Evolutionary conservation across 2,329 filamentous ascomycete species (phyloP).

Genomic region (Scleromitrula shiraiana): DNA sequence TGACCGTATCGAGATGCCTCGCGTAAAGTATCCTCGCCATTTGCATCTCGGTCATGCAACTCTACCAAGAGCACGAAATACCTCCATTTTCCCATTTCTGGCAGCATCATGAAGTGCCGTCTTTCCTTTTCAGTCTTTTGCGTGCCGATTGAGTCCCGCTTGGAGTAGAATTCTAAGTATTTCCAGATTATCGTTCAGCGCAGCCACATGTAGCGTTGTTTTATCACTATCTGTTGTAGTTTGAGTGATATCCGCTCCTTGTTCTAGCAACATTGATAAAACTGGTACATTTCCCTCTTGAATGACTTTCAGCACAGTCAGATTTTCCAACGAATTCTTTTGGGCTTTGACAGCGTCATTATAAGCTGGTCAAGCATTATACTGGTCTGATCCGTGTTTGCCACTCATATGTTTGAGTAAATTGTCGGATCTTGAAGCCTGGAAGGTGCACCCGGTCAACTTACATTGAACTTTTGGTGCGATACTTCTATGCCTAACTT

Average conservation of each 20-base stretch:
- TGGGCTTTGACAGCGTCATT: constrained; percentile 10
- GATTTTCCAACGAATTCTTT: constrained; percentile 10
- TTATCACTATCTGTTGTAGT: constrained; percentile 11
- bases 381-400: too few species aligned
- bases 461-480: constrained; percentile 15
- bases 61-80: constrained; percentile 8
- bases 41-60: constrained; percentile 1
- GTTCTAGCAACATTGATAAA: constrained; percentile 7
- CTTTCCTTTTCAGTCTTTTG: constrained; percentile 7
- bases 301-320: constrained; percentile 13
- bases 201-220: constrained; percentile 14
- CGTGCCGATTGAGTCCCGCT: constrained; percentile 6
- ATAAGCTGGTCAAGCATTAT: too few species aligned
- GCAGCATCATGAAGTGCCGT: constrained; percentile 12
- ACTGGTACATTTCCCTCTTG: constrained; percentile 12
- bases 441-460: constrained; percentile 15
- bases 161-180: constrained; percentile 9
- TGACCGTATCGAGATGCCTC: not conserved
- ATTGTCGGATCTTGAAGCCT: constrained; percentile 16
- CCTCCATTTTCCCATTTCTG: not conserved
- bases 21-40: constrained; percentile 8
- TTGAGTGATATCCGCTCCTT: constrained; percentile 11
- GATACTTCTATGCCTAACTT: constrained; percentile 12
- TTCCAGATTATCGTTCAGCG: constrained; percentile 10
- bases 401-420: constrained; percentile 15